phyloP scores from a whole-genome alignment of 768 basidiomycete species.

The Leccinum obscurum region DNA sequence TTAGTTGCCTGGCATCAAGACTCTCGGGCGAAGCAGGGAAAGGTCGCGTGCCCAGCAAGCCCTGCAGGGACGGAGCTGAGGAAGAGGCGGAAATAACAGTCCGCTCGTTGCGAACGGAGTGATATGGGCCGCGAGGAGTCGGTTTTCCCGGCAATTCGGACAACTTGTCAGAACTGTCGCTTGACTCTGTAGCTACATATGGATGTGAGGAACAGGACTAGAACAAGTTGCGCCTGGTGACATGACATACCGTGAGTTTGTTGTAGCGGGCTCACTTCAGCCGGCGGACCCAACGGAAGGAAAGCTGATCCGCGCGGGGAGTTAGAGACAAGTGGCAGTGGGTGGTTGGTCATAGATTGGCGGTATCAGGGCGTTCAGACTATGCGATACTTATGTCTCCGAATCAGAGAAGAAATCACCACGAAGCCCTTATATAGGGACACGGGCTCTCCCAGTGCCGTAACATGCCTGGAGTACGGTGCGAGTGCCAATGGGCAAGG shows the following conservation, averaged over 20 bases:
- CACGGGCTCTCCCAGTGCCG: constrained; percentile 20
- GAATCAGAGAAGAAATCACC: not conserved
- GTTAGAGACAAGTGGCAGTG: constrained; percentile 12
- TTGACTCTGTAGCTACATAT: constrained; percentile 9
- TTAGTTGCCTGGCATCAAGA: constrained; percentile 20
- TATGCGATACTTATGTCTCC: constrained; percentile 5
- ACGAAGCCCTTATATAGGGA: constrained; percentile 19
- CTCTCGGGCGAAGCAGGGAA: constrained; percentile 16
- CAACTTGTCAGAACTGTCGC: constrained; percentile 42
- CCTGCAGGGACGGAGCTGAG: constrained; percentile 44
- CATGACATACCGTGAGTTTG: constrained; percentile 13
- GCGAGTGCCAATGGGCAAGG: not conserved
- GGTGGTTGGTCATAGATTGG: constrained; percentile 22
- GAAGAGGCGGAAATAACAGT: constrained; percentile 42
- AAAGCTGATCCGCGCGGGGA: constrained; percentile 18
- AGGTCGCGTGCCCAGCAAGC: constrained; percentile 23
- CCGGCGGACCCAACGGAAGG: not conserved
- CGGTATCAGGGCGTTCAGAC: not conserved
- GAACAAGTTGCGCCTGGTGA: not conserved
- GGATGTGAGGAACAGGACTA: not conserved
- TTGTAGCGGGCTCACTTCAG: not conserved
- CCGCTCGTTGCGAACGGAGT: constrained; percentile 32
- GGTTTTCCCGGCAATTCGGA: constrained; percentile 38
- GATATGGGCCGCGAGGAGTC: constrained; percentile 35
- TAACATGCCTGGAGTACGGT: constrained; percentile 11